These are phyloP conservation scores for Clavulina sp. DNA, from an alignment of 768 basidiomycete genomes.

Conservation along the genomic window DNA sequence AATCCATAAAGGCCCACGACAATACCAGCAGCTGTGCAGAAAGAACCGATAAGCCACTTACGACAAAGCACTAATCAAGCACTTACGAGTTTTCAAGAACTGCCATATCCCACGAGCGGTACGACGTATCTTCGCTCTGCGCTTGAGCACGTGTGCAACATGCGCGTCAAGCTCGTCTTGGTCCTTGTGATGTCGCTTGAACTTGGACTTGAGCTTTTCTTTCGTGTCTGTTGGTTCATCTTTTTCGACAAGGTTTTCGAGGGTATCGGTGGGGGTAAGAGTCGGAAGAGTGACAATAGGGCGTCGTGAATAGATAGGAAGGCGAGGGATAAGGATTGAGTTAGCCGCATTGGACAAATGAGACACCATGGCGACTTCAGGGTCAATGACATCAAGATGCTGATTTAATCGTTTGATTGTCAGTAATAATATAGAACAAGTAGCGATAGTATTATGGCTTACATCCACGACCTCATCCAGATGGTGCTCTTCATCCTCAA, in stretches of 20 bases:
- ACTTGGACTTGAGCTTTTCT: constrained; percentile 17
- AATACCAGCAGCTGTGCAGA: constrained; percentile 42
- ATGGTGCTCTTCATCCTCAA: constrained; percentile 24
- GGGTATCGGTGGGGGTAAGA: constrained; percentile 9
- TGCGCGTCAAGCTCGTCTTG: constrained; percentile 45
- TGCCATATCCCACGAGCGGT: constrained; percentile 58
- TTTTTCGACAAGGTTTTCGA: constrained; percentile 15
- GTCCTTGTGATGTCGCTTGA: background rate
- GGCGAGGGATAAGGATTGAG: constrained; percentile 55
- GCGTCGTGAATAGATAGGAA: constrained; percentile 50
- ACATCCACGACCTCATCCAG: constrained; percentile 61
- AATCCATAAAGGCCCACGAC: constrained; percentile 64
- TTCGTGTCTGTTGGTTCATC: constrained; percentile 15
- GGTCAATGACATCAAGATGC: constrained; percentile 28
- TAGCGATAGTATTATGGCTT: constrained; percentile 3
- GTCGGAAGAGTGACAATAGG: constrained; percentile 44
- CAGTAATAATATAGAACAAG: background rate
- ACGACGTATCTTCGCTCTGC: constrained; percentile 39
- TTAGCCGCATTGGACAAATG: constrained; percentile 68
- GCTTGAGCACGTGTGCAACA: constrained; percentile 55
- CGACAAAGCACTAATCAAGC: background rate
- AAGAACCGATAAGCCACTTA: background rate
- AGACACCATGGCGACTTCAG: constrained; percentile 55
- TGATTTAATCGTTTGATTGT: background rate
- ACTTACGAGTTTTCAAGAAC: constrained; percentile 67